Conservation (phyloP, 805 yeast genomes). For the Kockiozyma suomiensis region DNA sequence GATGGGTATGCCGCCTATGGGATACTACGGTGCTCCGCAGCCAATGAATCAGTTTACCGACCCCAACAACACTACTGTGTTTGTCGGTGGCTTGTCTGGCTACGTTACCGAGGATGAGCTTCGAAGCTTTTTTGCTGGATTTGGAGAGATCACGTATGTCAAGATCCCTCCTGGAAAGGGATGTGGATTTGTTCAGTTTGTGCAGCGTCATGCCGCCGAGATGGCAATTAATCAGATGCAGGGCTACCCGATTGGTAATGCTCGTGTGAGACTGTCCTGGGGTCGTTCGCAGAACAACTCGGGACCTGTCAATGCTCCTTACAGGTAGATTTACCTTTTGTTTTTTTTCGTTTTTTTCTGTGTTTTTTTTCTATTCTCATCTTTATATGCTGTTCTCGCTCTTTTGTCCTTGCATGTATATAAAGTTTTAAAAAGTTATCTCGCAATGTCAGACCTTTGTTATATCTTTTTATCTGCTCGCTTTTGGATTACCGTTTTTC, state of each 20-base stretch:
- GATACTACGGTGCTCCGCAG: slow-evolving; percentile 42
- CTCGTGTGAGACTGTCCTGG: slow-evolving; percentile 84
- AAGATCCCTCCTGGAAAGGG: slow-evolving; percentile 79
- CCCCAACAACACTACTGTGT: slow-evolving; percentile 76
- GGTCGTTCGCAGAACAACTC: slow-evolving; percentile 59
- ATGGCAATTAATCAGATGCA: slow-evolving; percentile 84
- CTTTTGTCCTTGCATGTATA: slow-evolving; percentile 13
- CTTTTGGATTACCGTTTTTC: slow-evolving; percentile 1
- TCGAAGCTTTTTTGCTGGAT: slow-evolving; percentile 60
- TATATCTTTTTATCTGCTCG: slow-evolving; percentile 20
- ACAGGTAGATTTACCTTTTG: slow-evolving; percentile 34
- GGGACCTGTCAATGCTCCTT: slow-evolving; percentile 39
- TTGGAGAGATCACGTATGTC: slow-evolving; percentile 75
- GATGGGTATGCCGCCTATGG: slow-evolving; percentile 40
- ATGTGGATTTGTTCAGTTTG: slow-evolving; percentile 87
- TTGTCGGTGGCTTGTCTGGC: slow-evolving; percentile 65
- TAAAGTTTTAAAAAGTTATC: slow-evolving; percentile 12
- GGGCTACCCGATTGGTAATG: slow-evolving; percentile 84
- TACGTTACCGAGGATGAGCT: slow-evolving; percentile 64
- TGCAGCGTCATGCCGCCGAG: slow-evolving; percentile 79
- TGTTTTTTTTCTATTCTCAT: slow-evolving; percentile 1
- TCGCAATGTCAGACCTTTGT: slow-evolving; percentile 11
- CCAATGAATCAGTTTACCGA: slow-evolving; percentile 64
- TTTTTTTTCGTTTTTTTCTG: neutral
- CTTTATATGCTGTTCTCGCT: slow-evolving; percentile 2